These are phyloP conservation scores for Russula ochroleuca DNA, from an alignment of 768 basidiomycete genomes.

Conservation along the genomic window DNA sequence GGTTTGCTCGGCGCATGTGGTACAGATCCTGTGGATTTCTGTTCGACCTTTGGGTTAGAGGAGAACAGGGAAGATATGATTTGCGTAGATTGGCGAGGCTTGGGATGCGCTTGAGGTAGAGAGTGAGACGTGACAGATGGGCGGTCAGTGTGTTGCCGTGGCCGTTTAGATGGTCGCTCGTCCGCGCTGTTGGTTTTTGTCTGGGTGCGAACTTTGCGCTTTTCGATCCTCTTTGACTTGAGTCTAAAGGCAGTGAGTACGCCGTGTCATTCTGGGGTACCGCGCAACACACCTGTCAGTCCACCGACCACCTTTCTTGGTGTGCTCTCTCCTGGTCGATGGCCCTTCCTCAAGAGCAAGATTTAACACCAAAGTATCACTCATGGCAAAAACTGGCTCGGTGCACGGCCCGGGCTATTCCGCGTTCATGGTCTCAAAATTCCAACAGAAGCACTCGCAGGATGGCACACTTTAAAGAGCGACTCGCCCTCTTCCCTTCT, in stretches of 20 bases:
- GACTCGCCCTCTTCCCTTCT: conserved; percentile 3
- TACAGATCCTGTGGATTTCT: conserved; percentile 33
- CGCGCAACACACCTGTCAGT: conserved; percentile 26
- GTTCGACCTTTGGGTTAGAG: conserved; percentile 68
- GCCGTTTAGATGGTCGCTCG: conserved; percentile 19
- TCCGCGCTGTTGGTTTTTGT: not conserved
- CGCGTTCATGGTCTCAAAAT: not conserved
- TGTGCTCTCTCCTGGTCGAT: not conserved
- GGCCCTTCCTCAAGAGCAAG: conserved; percentile 22
- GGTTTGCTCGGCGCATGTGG: conserved; percentile 42
- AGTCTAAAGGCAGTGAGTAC: conserved; percentile 16
- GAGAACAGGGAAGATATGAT: conserved; percentile 64
- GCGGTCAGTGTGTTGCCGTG: conserved; percentile 12
- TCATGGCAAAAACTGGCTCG: conserved; percentile 4
- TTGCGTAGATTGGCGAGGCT: conserved; percentile 19
- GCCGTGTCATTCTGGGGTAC: not conserved
- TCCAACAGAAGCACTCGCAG: conserved; percentile 1
- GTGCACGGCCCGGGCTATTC: not conserved
- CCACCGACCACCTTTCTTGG: conserved; percentile 27
- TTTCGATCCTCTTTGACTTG: conserved; percentile 25
- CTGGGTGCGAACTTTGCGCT: conserved; percentile 18
- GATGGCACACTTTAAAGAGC: conserved; percentile 5
- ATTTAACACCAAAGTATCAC: conserved; percentile 26
- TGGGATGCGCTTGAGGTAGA: not conserved
- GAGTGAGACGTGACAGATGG: not conserved